Percentiles rank a stretch among this genome's conserved stretches.
phyloP scores from a whole-genome alignment of 768 basidiomycete species.

The Leucosporidium yakuticum region DNA sequence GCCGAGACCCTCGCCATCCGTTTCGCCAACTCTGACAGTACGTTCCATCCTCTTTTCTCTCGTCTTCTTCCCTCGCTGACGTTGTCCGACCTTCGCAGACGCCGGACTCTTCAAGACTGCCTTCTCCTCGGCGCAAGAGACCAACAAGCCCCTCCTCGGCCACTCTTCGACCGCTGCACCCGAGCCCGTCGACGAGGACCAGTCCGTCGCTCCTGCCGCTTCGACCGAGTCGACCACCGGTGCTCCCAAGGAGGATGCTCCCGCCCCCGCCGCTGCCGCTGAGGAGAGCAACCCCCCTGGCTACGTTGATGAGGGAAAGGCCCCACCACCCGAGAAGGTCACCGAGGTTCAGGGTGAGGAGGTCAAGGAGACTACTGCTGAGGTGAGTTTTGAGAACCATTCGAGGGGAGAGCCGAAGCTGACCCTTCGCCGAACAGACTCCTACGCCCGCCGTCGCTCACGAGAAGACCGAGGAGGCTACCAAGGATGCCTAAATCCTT shows the following conservation, averaged over 20 bases:
- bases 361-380: conserved; percentile 25
- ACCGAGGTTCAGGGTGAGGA: conserved; percentile 25
- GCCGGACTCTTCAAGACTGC: conserved; percentile 80
- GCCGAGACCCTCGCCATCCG: conserved; percentile 96
- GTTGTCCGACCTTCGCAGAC: conserved; percentile 48
- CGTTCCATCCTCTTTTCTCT: conserved; percentile 43
- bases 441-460: neutral
- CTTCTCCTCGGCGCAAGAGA: conserved; percentile 77
- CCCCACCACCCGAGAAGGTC: conserved; percentile 26
- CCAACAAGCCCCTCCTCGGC: conserved; percentile 52
- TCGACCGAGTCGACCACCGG: conserved; percentile 23
- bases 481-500: neutral
- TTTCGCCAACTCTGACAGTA: conserved; percentile 93
- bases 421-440: neutral
- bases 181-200: conserved; percentile 41
- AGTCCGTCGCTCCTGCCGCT: conserved; percentile 40
- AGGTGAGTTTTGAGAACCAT: conserved; percentile 13
- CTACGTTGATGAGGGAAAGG: conserved; percentile 28
- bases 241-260: conserved; percentile 18
- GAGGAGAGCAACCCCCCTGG: conserved; percentile 4
- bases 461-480: conserved; percentile 5
- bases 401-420: neutral
- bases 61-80: neutral
- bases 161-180: conserved; percentile 34
- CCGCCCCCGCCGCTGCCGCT: conserved; percentile 13